Percentiles rank a stretch among this genome's conserved stretches.
Conservation (phyloP, 1,139 yeast species). For the Suhomyces maxii region DNA sequence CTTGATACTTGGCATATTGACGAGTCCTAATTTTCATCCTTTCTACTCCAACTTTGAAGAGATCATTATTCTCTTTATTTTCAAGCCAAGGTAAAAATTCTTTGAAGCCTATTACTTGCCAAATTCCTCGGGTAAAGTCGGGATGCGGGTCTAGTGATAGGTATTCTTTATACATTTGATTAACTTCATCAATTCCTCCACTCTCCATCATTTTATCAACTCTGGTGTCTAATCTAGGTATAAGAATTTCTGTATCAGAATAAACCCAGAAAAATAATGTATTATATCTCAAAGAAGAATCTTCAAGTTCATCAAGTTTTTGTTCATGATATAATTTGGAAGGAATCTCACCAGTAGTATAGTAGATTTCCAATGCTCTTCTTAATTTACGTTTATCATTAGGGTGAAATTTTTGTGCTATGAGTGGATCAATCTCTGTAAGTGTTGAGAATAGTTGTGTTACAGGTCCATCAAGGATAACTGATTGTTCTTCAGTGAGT, state of each 20-base stretch:
- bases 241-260: constrained; percentile 61
- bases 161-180: constrained; percentile 53
- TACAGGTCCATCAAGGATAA: constrained; percentile 58
- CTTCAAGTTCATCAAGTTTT: constrained; percentile 40
- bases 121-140: constrained; percentile 71
- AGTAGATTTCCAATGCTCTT: constrained; percentile 80
- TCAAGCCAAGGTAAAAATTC: constrained; percentile 84
- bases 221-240: constrained; percentile 65
- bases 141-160: constrained; percentile 31
- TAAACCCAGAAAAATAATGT: constrained; percentile 84
- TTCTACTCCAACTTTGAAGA: constrained; percentile 53
- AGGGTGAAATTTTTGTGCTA: constrained; percentile 87
- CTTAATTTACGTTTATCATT: constrained; percentile 77
- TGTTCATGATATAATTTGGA: constrained; percentile 72
- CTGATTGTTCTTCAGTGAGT: constrained; percentile 43
- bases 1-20: constrained; percentile 83
- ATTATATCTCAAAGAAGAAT: constrained; percentile 57
- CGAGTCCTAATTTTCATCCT: constrained; percentile 83
- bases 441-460: constrained; percentile 51
- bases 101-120: constrained; percentile 96
- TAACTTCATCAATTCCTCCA: constrained; percentile 72
- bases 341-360: constrained; percentile 63
- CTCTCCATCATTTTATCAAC: constrained; percentile 78
- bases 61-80: constrained; percentile 17
- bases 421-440: constrained; percentile 60